phyloP scores from a whole-genome alignment of 129 eudicot genomes.

The Flaveria linearis region DNA sequence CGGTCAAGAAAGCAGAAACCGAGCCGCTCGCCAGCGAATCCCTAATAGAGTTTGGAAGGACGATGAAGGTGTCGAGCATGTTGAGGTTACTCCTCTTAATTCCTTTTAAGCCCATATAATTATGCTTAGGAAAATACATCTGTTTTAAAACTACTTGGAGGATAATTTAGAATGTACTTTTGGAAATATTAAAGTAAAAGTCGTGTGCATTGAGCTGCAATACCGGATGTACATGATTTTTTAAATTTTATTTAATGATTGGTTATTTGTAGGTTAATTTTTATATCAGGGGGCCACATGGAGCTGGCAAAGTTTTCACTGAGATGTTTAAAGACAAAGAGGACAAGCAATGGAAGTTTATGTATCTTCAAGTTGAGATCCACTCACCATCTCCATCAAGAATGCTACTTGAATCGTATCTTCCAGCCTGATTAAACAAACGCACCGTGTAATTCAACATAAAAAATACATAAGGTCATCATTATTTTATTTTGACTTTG shows the following conservation, averaged over 20 bases:
- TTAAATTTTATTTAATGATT: background rate
- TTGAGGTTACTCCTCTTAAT: slow-evolving; percentile 51
- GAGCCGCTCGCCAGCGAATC: slow-evolving; percentile 87
- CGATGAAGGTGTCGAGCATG: slow-evolving; percentile 87
- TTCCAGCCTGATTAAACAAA: slow-evolving; percentile 57
- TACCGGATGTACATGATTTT: background rate
- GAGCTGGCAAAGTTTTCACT: slow-evolving; percentile 69
- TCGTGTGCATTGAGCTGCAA: background rate
- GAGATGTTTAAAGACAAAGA: slow-evolving; percentile 88
- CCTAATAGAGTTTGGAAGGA: slow-evolving; percentile 80
- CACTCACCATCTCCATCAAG: slow-evolving; percentile 68
- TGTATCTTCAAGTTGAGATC: slow-evolving; percentile 77
- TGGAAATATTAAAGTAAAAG: background rate
- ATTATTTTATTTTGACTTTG: background rate
- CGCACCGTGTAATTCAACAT: slow-evolving; percentile 17
- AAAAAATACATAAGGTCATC: slow-evolving; percentile 19
- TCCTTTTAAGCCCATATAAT: background rate
- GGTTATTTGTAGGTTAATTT: slow-evolving; percentile 59
- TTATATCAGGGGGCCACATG: slow-evolving; percentile 87
- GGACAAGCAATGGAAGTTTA: slow-evolving; percentile 90
- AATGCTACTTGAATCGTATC: slow-evolving; percentile 81
- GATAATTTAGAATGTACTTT: background rate
- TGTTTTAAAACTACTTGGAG: background rate
- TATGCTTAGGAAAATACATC: background rate
- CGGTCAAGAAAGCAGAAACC: slow-evolving; percentile 89